Percentiles rank a stretch among this genome's conserved stretches.
Conservation (phyloP, 176 grass and related monocot species). For the Avena insularis region DNA sequence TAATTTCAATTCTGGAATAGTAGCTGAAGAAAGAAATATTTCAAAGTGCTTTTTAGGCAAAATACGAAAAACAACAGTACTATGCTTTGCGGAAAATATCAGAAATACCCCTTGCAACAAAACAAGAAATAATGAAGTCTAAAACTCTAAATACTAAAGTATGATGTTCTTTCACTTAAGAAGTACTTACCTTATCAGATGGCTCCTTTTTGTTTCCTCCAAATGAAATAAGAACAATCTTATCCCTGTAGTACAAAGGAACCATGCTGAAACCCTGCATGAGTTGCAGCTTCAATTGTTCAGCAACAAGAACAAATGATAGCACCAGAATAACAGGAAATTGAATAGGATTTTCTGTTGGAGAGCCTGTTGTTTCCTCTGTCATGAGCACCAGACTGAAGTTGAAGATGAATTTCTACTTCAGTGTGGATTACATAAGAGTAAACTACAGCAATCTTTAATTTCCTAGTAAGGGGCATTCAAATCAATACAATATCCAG, state of each 20-base stretch:
- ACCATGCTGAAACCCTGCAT: conserved; percentile 97
- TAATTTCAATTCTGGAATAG: conserved; percentile 3
- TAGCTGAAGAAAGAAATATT: conserved; percentile 19
- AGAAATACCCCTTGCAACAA: neutral
- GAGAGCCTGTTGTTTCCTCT: neutral
- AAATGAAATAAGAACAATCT: conserved; percentile 91
- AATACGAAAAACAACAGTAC: conserved; percentile 5
- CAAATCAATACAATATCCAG: neutral
- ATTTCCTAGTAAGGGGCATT: neutral
- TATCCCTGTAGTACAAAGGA: conserved; percentile 84
- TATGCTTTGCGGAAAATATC: conserved; percentile 19
- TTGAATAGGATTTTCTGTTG: conserved; percentile 20
- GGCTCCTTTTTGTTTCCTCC: conserved; percentile 97
- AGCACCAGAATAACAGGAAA: conserved; percentile 4
- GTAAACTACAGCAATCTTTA: neutral
- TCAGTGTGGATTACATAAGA: neutral
- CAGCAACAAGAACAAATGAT: neutral
- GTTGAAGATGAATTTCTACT: neutral
- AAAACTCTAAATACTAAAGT: neutral
- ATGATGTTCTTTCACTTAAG: neutral
- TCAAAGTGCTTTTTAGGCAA: neutral
- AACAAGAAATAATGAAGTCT: conserved; percentile 19
- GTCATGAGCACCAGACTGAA: neutral
- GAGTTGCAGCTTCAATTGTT: conserved; percentile 30
- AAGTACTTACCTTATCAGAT: conserved; percentile 83